Evolutionary conservation across 192 early-diverging fungal genomes (phyloP).

Genomic region (Umbelopsis sp.): DNA sequence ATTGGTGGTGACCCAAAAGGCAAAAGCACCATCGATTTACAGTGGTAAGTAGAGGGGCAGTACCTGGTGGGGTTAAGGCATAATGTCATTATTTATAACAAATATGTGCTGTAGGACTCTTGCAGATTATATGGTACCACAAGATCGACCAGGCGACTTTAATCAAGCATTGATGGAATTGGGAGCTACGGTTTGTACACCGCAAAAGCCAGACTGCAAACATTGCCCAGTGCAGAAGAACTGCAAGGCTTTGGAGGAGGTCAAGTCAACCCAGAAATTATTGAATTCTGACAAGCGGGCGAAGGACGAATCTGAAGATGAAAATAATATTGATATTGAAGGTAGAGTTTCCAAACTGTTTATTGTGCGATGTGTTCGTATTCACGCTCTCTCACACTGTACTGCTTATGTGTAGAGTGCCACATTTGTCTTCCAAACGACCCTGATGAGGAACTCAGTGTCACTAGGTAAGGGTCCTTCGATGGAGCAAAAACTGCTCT

Average conservation of each 20-base stretch:
- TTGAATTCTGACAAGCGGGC: slow-evolving; percentile 9
- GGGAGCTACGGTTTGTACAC: slow-evolving; percentile 74
- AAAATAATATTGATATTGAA: slow-evolving; percentile 19
- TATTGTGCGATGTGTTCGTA: neutral
- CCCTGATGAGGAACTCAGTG: slow-evolving; percentile 21
- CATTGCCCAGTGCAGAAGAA: slow-evolving; percentile 59
- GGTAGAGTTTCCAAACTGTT: neutral
- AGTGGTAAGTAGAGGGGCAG: slow-evolving; percentile 66
- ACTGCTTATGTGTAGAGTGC: neutral
- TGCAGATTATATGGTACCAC: slow-evolving; percentile 56
- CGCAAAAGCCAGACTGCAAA: slow-evolving; percentile 61
- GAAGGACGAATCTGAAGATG: neutral
- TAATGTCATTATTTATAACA: no score
- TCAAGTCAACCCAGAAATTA: slow-evolving; percentile 20
- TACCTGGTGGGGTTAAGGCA: neutral
- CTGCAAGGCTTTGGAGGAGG: slow-evolving; percentile 65
- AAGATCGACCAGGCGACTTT: slow-evolving; percentile 66
- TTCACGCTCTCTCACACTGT: slow-evolving; percentile 15
- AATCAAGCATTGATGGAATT: slow-evolving; percentile 85
- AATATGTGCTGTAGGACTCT: slow-evolving; percentile 49
- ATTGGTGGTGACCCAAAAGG: slow-evolving; percentile 67
- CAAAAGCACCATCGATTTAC: slow-evolving; percentile 52
- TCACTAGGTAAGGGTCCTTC: slow-evolving; percentile 23
- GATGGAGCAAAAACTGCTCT: no score
- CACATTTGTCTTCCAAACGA: slow-evolving; percentile 13